Conservation (phyloP, 1,139 yeast species). For the Blastobotrys capitulatus region DNA sequence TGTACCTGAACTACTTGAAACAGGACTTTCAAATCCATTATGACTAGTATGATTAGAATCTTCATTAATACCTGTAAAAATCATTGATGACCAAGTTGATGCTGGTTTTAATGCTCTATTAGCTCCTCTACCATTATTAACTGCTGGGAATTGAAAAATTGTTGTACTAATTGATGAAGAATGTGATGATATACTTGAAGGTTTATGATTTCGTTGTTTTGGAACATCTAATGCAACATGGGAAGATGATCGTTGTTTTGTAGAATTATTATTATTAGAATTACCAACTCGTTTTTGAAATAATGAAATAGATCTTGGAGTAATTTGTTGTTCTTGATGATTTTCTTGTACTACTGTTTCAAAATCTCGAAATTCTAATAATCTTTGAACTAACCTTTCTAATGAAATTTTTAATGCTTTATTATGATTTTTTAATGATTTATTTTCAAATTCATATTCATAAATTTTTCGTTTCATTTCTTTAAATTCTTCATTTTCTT, state of each 20-base stretch:
- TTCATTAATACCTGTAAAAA: conserved; percentile 6
- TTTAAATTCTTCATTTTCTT: conserved; percentile 1
- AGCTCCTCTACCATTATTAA: neutral
- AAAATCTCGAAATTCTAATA: conserved; percentile 31
- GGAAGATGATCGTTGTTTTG: conserved; percentile 1
- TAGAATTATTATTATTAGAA: no score
- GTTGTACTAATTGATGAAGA: conserved; percentile 4
- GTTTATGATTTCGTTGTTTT: neutral
- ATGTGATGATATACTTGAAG: neutral
- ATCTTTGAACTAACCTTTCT: conserved; percentile 32
- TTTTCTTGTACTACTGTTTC: conserved; percentile 28
- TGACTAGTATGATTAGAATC: neutral
- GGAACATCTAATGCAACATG: conserved; percentile 4
- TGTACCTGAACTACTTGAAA: neutral
- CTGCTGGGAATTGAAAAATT: conserved; percentile 10
- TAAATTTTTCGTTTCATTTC: conserved; percentile 12
- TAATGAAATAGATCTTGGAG: conserved; percentile 23
- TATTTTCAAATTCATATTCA: conserved; percentile 26
- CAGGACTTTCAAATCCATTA: conserved; percentile 6
- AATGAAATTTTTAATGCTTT: conserved; percentile 29
- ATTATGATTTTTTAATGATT: conserved; percentile 29
- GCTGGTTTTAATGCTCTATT: conserved; percentile 14
- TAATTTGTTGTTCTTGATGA: conserved; percentile 10
- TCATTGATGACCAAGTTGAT: conserved; percentile 15
- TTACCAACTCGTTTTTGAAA: conserved; percentile 28